phyloP scores from a whole-genome alignment of 106 monocot species.

The Agapanthus africanus region DNA sequence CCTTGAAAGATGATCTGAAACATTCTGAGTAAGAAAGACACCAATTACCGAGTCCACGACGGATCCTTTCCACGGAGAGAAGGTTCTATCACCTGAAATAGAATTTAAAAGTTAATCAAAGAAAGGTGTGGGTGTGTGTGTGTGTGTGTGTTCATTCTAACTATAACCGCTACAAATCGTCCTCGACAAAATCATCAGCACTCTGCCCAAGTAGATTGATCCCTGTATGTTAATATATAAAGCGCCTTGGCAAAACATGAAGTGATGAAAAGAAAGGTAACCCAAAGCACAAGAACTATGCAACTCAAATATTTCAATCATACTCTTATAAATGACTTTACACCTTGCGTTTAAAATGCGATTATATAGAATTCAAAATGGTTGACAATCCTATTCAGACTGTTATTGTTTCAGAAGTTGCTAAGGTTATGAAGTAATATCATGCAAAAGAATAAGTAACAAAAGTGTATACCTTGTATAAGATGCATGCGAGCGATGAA shows the following conservation, averaged over 20 bases:
- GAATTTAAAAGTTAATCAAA: background rate
- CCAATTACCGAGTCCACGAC: conserved; percentile 78
- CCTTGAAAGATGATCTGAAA: conserved; percentile 84
- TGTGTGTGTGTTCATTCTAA: too few species aligned
- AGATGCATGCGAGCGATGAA: conserved; percentile 97
- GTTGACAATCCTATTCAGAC: background rate
- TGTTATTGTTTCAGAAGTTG: too few species aligned
- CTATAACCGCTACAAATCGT: too few species aligned
- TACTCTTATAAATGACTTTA: background rate
- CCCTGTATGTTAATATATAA: background rate
- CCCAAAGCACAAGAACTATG: background rate
- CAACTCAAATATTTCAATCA: background rate
- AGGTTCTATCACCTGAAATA: conserved; percentile 53
- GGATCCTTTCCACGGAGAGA: conserved; percentile 72
- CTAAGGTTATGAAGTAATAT: too few species aligned
- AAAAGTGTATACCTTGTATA: conserved; percentile 65
- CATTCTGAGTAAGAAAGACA: conserved; percentile 79
- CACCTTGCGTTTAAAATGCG: background rate
- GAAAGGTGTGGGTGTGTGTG: too few species aligned
- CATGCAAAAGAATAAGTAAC: too few species aligned
- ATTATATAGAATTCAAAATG: background rate
- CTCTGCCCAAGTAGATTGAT: background rate
- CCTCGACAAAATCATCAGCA: background rate
- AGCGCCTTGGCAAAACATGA: background rate
- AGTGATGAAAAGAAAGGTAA: background rate